Conservation (phyloP, 2,329 filamentous ascomycete genomes). For the Lachnellula willkommii region DNA sequence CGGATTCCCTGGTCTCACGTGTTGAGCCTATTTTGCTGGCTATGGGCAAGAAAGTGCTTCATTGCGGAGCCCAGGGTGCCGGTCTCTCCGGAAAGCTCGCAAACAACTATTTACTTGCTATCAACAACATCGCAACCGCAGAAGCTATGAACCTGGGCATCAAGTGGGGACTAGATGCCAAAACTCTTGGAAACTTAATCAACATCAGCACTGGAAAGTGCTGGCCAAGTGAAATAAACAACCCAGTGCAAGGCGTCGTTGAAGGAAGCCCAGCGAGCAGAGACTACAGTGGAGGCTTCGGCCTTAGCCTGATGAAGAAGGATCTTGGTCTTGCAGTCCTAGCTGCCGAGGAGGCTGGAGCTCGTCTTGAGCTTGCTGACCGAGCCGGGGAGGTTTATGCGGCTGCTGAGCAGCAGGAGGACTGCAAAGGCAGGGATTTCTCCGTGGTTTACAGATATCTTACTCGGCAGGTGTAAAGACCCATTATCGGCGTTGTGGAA, state of each 20-base stretch:
- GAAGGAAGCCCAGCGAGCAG: slow-evolving; percentile 67
- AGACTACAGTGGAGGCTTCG: slow-evolving; percentile 74
- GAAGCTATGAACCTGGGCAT: slow-evolving; percentile 57
- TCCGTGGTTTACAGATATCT: slow-evolving; percentile 75
- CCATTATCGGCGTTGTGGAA: neutral
- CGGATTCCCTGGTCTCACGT: slow-evolving; percentile 53
- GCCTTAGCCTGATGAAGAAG: slow-evolving; percentile 74
- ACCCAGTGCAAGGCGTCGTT: slow-evolving; percentile 82
- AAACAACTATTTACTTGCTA: slow-evolving; percentile 93
- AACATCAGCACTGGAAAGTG: slow-evolving; percentile 91
- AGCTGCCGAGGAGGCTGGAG: slow-evolving; percentile 64
- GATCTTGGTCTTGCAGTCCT: slow-evolving; percentile 67
- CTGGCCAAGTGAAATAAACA: slow-evolving; percentile 95
- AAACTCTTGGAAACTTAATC: slow-evolving; percentile 74
- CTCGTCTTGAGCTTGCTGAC: slow-evolving; percentile 58
- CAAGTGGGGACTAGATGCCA: slow-evolving; percentile 48
- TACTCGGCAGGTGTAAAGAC: slow-evolving; percentile 28
- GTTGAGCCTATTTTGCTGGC: slow-evolving; percentile 64
- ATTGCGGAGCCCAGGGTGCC: slow-evolving; percentile 77
- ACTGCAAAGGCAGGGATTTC: slow-evolving; percentile 68
- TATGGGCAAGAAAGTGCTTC: slow-evolving; percentile 84
- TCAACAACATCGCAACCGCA: slow-evolving; percentile 71
- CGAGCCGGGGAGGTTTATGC: slow-evolving; percentile 64
- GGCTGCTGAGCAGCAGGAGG: slow-evolving; percentile 54
- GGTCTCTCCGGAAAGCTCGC: slow-evolving; percentile 89